Base-by-base conservation (phyloP, 2,329 filamentous ascomycete species). In the Knufia petricola region DNA sequence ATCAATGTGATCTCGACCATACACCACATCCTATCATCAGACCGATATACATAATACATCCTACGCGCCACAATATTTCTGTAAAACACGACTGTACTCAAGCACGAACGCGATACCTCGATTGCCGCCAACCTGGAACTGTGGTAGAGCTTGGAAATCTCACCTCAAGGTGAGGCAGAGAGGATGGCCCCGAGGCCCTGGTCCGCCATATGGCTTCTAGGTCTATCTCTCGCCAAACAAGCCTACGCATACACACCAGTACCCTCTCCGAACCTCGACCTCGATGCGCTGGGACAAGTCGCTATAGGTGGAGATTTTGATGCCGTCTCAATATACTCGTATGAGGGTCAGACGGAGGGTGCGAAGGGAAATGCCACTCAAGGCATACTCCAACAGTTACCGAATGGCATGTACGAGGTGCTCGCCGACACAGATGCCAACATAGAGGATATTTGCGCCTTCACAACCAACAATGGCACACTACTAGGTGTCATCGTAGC, bases 291-390 rank as follows among this genome's bases (percentile, higher is more conserved):
- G 30, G 92, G 92, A 50, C 80, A 85, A 59, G 82, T 95, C 57
- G 88, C 85, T 48, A 75, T 98, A 51, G 84, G 81, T 1, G 92
- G 92, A 59, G 83, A 95, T 67, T 98, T 95, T 64, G 81, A 86
- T 60, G 87, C 88, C 48, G 85, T 96, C 59, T 95, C 92, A 10
- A 72, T 95, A 32, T 96, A 92, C 70, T 74, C 89, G 62, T 96
- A 82, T 60, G 74, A 84, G 60, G 86, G 84, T 54, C 90, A 98
- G 64, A 82, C 74, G 50, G 79, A 90, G 65, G 71, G 74, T 52
- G 69, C 79, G 59, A 80, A 70, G 59, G 78, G 76, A 51, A 88
- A 94, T 72, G 87, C 85, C 63, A 87, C 82, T 60, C 81, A 89
- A 61, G 84, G 86, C 15, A 77, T 98, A 34, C 76, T 95, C 48